Evolutionary conservation across 2,329 filamentous ascomycete species (phyloP).

Genomic region (Phaeomoniella chlamydospora): DNA sequence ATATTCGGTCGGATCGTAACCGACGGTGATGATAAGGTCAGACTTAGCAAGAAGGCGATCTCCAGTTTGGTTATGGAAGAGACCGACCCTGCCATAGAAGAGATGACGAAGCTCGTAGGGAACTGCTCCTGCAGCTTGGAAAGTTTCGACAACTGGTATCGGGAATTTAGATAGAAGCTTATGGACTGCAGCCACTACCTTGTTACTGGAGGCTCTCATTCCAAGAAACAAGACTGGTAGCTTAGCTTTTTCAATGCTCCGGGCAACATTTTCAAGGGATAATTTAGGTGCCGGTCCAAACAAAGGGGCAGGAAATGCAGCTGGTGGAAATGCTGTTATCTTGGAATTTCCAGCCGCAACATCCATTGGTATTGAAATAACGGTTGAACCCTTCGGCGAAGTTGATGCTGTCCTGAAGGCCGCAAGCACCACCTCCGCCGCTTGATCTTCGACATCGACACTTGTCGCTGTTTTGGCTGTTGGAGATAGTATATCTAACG

Average conservation of each 20-base stretch:
- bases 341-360: conserved; percentile 24
- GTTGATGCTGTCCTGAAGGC: conserved; percentile 28
- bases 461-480: conserved; percentile 27
- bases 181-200: conserved; percentile 26
- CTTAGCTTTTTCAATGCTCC: conserved; percentile 18
- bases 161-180: conserved; percentile 25
- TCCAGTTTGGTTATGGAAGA: conserved; percentile 35
- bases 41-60: conserved; percentile 28
- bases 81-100: conserved; percentile 32
- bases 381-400: conserved; percentile 27
- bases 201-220: conserved; percentile 24
- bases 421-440: conserved; percentile 30
- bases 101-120: conserved; percentile 26
- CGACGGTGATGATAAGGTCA: conserved; percentile 29
- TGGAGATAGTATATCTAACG: conserved; percentile 27
- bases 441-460: conserved; percentile 32
- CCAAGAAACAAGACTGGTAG: conserved; percentile 32
- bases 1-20: conserved; percentile 34
- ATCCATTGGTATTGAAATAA: conserved; percentile 30
- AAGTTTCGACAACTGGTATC: conserved; percentile 34
- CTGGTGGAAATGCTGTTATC: conserved; percentile 21
- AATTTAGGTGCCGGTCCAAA: conserved; percentile 23
- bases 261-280: conserved; percentile 18
- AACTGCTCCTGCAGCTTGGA: conserved; percentile 34
- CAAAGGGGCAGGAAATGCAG: conserved; percentile 24